These are phyloP conservation scores for Haplosporangium gracile DNA, from an alignment of 192 early-diverging fungal genomes.

Conservation along the genomic window DNA sequence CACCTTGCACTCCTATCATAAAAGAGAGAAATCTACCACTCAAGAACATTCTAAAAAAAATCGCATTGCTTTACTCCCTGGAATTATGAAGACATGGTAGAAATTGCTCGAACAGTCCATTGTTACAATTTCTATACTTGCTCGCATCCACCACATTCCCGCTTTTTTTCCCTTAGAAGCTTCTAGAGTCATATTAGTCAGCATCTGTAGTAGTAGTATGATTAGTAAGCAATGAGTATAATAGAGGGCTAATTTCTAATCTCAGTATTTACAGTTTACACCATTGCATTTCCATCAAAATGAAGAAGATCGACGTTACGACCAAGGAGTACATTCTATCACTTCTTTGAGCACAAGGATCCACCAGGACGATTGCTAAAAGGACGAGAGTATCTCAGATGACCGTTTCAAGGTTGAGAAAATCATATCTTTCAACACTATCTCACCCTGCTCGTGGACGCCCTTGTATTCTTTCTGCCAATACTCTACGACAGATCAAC, in stretches of 20 bases:
- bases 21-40: too few relatives aligned
- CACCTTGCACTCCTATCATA: too few relatives aligned
- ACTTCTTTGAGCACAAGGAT: constrained; percentile 4
- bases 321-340: constrained; percentile 3
- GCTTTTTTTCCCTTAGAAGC: not conserved
- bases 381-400: not conserved
- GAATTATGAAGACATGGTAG: too few relatives aligned
- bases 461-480: constrained; percentile 5
- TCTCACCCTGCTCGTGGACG: not conserved
- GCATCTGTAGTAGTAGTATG: not conserved
- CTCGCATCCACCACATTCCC: not conserved
- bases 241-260: not conserved
- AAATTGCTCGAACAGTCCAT: too few relatives aligned
- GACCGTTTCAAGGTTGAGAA: constrained; percentile 12
- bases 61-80: too few relatives aligned
- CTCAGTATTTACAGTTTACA: too few relatives aligned
- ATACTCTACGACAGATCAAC: constrained; percentile 8
- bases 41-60: too few relatives aligned
- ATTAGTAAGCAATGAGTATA: constrained; percentile 7
- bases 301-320: not conserved
- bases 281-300: not conserved
- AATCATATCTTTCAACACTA: constrained; percentile 2
- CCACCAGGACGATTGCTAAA: constrained; percentile 10
- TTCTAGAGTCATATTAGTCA: not conserved
- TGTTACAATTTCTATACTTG: too few relatives aligned